A percentile compares a stretch with the other conserved stretches of the same genome.
These are phyloP conservation scores for Mrakia hoshinonis DNA, from an alignment of 768 basidiomycete species.

Conservation along the genomic window DNA sequence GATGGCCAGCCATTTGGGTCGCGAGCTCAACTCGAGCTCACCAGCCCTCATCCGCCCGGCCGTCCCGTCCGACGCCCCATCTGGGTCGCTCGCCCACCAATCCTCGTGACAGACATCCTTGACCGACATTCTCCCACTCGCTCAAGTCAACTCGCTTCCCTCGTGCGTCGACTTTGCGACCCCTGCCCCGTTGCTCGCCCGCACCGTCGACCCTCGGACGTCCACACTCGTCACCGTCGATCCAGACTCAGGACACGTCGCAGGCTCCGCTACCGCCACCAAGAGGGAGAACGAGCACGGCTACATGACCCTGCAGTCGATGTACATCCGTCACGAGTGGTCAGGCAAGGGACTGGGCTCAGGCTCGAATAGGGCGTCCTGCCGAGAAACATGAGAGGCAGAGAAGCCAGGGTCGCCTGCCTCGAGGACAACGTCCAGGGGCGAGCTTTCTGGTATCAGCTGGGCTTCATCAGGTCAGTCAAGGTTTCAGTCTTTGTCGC, in stretches of 20 bases:
- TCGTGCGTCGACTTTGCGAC: background rate
- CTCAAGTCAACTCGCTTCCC: background rate
- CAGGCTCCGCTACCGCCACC: background rate
- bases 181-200: background rate
- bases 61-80: background rate
- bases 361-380: background rate
- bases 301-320: background rate
- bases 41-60: background rate
- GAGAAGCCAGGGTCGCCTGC: background rate
- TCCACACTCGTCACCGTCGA: background rate
- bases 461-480: background rate
- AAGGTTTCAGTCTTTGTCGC: too few relatives aligned
- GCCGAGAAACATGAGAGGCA: background rate
- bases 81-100: background rate
- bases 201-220: background rate
- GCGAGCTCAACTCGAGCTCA: background rate
- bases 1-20: too few relatives aligned
- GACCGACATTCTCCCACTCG: background rate
- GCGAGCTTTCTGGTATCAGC: background rate
- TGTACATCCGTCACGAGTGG: background rate
- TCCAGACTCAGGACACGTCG: background rate
- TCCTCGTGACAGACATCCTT: background rate
- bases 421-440: background rate
- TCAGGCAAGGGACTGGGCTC: background rate
- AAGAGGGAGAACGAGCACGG: slow-evolving; percentile 2